These are phyloP conservation scores for Penicillium mononematosum DNA, from an alignment of 495 filamentous ascomycete species.

Conservation along the genomic window DNA sequence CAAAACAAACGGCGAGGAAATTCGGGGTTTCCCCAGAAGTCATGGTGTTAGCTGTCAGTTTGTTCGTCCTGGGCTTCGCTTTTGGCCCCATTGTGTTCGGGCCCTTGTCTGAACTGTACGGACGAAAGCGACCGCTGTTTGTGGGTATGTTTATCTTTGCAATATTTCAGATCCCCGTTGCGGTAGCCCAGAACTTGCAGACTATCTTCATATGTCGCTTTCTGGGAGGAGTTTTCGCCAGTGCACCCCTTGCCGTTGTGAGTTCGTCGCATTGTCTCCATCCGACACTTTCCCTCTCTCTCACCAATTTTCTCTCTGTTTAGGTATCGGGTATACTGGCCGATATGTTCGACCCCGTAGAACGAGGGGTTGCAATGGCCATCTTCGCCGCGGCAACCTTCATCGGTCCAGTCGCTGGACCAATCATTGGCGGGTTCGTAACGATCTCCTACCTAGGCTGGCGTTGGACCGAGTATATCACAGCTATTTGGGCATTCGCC, in stretches of 20 bases:
- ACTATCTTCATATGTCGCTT: slow-evolving; percentile 58
- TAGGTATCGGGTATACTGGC: slow-evolving; percentile 50
- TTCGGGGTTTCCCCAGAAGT: slow-evolving; percentile 46
- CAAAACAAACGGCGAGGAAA: slow-evolving; percentile 33
- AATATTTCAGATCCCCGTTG: slow-evolving; percentile 57
- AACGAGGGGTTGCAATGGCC: slow-evolving; percentile 55
- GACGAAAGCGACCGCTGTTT: slow-evolving; percentile 56
- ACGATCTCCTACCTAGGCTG: slow-evolving; percentile 50
- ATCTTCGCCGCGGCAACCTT: slow-evolving; percentile 53
- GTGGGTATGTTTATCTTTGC: slow-evolving; percentile 49
- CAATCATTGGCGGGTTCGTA: slow-evolving; percentile 56
- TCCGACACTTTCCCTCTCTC: neutral
- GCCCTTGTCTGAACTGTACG: slow-evolving; percentile 75
- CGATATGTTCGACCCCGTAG: slow-evolving; percentile 56
- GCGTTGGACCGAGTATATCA: slow-evolving; percentile 60
- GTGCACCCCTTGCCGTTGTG: slow-evolving; percentile 57
- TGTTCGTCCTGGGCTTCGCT: slow-evolving; percentile 49
- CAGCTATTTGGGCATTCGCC: slow-evolving; percentile 48
- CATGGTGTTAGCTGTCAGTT: slow-evolving; percentile 44
- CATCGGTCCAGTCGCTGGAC: slow-evolving; percentile 54
- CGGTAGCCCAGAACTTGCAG: slow-evolving; percentile 51
- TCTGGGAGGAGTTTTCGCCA: slow-evolving; percentile 53
- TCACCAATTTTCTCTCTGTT: too few species aligned
- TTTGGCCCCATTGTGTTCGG: slow-evolving; percentile 52
- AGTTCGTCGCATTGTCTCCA: neutral